Evolutionary conservation across 108 stramenopile genomes (phyloP), one percentile per base, ranked within the genome.

Genomic region (Chaetoceros tenuissimus): DNA sequence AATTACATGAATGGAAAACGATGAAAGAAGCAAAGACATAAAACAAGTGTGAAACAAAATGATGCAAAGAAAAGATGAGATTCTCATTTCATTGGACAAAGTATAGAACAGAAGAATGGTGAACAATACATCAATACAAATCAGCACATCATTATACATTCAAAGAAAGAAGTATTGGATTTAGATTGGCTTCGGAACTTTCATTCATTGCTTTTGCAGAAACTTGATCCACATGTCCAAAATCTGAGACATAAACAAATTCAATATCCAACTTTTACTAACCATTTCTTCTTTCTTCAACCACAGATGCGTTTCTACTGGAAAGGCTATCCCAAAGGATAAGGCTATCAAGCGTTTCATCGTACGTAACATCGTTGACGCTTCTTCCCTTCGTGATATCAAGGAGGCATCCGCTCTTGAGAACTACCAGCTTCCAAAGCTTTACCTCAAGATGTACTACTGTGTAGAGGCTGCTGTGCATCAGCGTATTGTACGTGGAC

Each of bases 371-470:
- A 98, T 99, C 57, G 99, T 99, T 50, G 99, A 99, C 69, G 90
- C 95, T 43, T 96, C 96, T 40, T 96, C 96, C 23, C 75, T 98
- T 51, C 79, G 97, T 67, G 99, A 99, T 78, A 94, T 99, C 74
- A 94, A 95, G 74, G 98, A 98, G 63, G 97, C 99, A 31, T 94
- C 89, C 23, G 99, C 97, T 52, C 97, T 92, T 84, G 96, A 96
- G 78, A 94, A 96, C 72, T 99, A 99, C 83, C 87, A 89, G 54
- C 77, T 98, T 28, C 99, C 99, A 63, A 99, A 99, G 85, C 80
- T 99, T 55, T 99, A 99, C 89, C 78, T 97, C 62, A 99, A 99
- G 96, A 96, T 96, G 94, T 98, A 97, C 72, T 98, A 99, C 87
- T 99, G 97, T 71, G 94, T 99, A 23, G 97, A 98, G 78, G 97